phyloP scores from a whole-genome alignment of 345 rosid species.

The Syzygium jambos region DNA sequence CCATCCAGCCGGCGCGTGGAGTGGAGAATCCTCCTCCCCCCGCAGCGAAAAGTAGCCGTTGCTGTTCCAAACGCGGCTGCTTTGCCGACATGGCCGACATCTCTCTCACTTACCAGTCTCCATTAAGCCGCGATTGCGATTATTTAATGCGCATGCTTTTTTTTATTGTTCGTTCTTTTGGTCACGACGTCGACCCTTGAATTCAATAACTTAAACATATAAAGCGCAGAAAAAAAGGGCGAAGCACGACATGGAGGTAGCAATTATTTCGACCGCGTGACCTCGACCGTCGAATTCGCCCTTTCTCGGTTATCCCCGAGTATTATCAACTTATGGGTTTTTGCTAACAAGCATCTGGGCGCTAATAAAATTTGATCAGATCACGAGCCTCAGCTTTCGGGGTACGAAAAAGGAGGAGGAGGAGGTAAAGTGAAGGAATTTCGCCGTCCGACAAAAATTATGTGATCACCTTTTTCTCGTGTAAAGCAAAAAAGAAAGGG shows the following conservation, averaged over 20 bases:
- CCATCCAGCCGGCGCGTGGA: neutral
- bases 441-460: too few relatives aligned
- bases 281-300: neutral
- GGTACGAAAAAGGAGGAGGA: too few relatives aligned
- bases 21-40: neutral
- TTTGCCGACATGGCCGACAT: neutral
- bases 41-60: neutral
- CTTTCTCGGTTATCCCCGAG: rapidly evolving
- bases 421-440: neutral
- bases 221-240: rapidly evolving
- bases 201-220: rapidly evolving
- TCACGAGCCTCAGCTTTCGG: neutral
- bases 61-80: neutral
- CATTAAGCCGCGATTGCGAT: neutral
- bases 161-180: neutral
- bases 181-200: too few relatives aligned
- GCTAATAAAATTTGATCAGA: neutral
- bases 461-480: neutral
- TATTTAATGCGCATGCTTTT: neutral
- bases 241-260: rapidly evolving
- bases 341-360: rapidly evolving
- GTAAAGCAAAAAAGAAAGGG: neutral
- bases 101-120: neutral
- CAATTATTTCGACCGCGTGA: rapidly evolving
- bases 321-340: neutral